Base-by-base conservation (phyloP, 768 basidiomycete species). In the Leccinellum rugosiceps region DNA sequence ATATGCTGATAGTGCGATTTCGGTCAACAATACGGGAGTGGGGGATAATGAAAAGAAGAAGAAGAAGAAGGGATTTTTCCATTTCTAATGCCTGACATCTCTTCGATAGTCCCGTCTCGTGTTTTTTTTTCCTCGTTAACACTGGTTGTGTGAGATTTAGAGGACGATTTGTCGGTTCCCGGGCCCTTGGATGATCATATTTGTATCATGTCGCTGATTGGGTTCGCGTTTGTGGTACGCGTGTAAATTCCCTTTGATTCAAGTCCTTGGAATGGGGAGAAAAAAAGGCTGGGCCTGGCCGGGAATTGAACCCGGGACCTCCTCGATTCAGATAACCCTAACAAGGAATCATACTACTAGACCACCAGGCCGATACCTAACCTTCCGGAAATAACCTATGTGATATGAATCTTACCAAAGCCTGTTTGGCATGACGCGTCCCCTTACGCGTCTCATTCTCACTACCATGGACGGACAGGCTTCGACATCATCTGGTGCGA, bases 41-140 rank as follows among this genome's bases (percentile, higher is more conserved):
- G 68, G 60, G 11, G 79, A 78, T 60, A 79, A 81, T 58, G 80
- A 83, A 64, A 83, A 88, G 71, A 87, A 89, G 77, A 87, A 88
- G 77, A 92, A 90, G 80, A 90, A 85, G 72, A 83, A 81, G 56
- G 81, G 85, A 14, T 76, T 88, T 58, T 87, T 90, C 74, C 79
- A 81, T 30, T 90, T 91, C 66, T 85, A 63, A 76, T 17, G 7
- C n/a, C 11, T 19, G 17, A 6, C 47, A 21, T 17, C n/a, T n/a
- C n/a, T n/a, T n/a, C n/a, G n/a, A n/a, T n/a, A 9, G 7, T 56
- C 14, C 17, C 28, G n/a, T 46, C 13, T 30, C 17, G 5, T 19
- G 9, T 31, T 6, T 23, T 41, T 41, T 23, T 41, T 41, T 3
- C 31, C 15, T 45, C 19, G 2, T 28, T 9, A 11, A 43, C 35